Conservation (phyloP, 1,284 basidiomycete species). For the Hymenochaete sp. region DNA sequence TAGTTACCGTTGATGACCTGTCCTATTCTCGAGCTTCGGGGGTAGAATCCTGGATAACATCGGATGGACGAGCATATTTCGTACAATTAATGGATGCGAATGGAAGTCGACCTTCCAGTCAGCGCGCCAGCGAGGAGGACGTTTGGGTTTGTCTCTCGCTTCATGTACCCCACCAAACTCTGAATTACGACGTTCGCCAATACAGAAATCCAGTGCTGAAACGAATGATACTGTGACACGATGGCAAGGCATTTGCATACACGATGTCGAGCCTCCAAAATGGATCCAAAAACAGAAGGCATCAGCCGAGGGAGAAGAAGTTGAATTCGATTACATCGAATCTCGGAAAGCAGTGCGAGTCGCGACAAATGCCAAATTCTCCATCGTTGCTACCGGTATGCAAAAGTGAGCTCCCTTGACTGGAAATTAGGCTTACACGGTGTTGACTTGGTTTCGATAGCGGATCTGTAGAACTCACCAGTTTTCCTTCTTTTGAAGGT, state of each 20-base stretch:
- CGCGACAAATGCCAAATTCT: constrained; percentile 78
- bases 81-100: constrained; percentile 46
- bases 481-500: constrained; percentile 54
- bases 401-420: constrained; percentile 38
- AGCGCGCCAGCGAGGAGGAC: background rate
- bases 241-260: constrained; percentile 64
- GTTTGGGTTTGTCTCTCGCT: background rate
- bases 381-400: constrained; percentile 77
- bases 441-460: constrained; percentile 27
- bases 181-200: background rate
- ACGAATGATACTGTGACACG: constrained; percentile 25
- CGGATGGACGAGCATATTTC: constrained; percentile 71
- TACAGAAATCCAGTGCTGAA: constrained; percentile 14
- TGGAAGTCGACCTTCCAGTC: constrained; percentile 1
- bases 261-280: constrained; percentile 57
- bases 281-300: constrained; percentile 67
- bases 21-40: constrained; percentile 46
- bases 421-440: constrained; percentile 6
- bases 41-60: constrained; percentile 74
- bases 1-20: constrained; percentile 53
- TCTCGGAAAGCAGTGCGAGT: constrained; percentile 57
- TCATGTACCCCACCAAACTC: background rate
- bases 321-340: constrained; percentile 43
- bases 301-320: constrained; percentile 38
- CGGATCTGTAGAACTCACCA: constrained; percentile 53